Evolutionary conservation across 257 asterid species (phyloP).

Genomic region (Catharanthus roseus): DNA sequence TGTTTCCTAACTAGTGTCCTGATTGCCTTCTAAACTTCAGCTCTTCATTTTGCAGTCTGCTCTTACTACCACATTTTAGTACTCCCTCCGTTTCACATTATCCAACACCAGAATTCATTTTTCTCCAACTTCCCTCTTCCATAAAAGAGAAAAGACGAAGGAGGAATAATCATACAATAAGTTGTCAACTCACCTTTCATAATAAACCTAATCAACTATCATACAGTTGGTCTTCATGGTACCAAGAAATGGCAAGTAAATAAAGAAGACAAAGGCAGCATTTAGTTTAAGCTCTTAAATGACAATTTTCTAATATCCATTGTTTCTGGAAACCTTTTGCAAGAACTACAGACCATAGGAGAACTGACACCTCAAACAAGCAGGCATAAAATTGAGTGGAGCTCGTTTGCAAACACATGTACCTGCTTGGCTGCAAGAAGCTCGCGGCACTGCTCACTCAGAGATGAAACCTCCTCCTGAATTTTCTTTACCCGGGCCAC

Average conservation of each 20-base stretch:
- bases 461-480: constrained; percentile 64
- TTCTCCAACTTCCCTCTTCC: neutral
- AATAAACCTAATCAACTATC: neutral
- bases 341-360: neutral
- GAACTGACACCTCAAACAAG: neutral
- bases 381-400: neutral
- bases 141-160: neutral
- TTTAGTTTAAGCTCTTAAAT: neutral
- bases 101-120: neutral
- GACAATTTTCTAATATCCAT: too few relatives aligned
- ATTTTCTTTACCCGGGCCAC: constrained; percentile 76
- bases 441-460: constrained; percentile 86
- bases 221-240: neutral
- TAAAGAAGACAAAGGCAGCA: neutral
- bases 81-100: neutral
- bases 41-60: neutral
- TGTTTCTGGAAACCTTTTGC: neutral
- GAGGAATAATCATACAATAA: too few relatives aligned
- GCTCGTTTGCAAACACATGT: neutral
- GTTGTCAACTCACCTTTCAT: neutral
- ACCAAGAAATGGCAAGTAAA: neutral
- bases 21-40: neutral
- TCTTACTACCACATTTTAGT: neutral
- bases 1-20: neutral
- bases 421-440: constrained; percentile 97